A percentile compares a stretch with the other conserved stretches of the same genome.
Evolutionary conservation across 2,329 filamentous ascomycete species (phyloP).

Genomic region (Fusarium citri): DNA sequence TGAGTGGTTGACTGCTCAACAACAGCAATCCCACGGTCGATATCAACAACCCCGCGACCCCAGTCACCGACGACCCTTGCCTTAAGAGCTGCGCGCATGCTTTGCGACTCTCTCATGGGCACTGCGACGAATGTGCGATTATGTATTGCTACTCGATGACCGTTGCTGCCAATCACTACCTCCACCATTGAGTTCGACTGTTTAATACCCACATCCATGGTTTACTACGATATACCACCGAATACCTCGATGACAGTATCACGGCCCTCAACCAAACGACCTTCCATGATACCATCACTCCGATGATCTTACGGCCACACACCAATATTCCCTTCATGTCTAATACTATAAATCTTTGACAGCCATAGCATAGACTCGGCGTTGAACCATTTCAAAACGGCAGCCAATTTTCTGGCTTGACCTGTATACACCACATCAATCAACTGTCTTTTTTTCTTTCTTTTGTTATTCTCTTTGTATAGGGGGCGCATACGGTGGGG

Average conservation of each 20-base stretch:
- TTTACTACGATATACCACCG: constrained; percentile 31
- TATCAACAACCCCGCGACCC: constrained; percentile 62
- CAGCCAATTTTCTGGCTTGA: constrained; percentile 30
- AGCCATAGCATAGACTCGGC: constrained; percentile 52
- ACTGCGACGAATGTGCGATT: constrained; percentile 10
- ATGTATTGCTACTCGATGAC: constrained; percentile 8
- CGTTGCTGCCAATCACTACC: background rate
- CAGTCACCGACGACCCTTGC: constrained; percentile 53
- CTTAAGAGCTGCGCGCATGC: constrained; percentile 44
- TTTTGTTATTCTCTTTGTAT: constrained; percentile 42
- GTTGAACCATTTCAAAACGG: constrained; percentile 44
- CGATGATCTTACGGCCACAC: constrained; percentile 42
- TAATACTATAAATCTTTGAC: constrained; percentile 45
- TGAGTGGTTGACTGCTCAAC: constrained; percentile 63
- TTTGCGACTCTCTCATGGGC: constrained; percentile 30
- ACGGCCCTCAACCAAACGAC: constrained; percentile 31
- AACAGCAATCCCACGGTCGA: constrained; percentile 56
- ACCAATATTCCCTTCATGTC: constrained; percentile 44
- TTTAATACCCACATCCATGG: constrained; percentile 30
- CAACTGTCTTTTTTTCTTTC: constrained; percentile 40
- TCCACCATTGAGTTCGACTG: constrained; percentile 1
- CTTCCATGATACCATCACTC: constrained; percentile 44
- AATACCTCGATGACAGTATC: constrained; percentile 46
- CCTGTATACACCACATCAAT: constrained; percentile 46
- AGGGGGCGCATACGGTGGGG: constrained; percentile 45